A percentile compares a stretch with the other conserved stretches of the same genome.
Conservation (phyloP, 2,329 filamentous ascomycete species). For the Colletotrichum endophyticum region DNA sequence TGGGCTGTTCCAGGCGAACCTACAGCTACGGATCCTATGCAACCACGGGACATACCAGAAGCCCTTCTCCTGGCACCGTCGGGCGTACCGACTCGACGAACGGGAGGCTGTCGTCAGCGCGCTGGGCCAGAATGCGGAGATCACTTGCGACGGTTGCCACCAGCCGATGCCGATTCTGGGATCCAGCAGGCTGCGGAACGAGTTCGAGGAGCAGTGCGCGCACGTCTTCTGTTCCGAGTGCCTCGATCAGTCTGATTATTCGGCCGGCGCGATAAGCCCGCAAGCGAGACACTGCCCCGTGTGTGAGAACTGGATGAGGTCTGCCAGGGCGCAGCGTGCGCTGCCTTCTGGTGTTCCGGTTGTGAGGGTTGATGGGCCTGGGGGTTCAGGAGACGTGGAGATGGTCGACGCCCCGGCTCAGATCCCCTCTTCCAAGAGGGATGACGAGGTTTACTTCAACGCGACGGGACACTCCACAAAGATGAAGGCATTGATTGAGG, state of each 20-base stretch:
- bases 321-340: background rate
- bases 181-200: slow-evolving; percentile 19
- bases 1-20: slow-evolving; percentile 48
- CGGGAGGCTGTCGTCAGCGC: slow-evolving; percentile 28
- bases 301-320: slow-evolving; percentile 22
- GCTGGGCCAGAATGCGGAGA: slow-evolving; percentile 26
- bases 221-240: slow-evolving; percentile 38
- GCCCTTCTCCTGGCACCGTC: slow-evolving; percentile 44
- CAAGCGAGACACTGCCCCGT: slow-evolving; percentile 25
- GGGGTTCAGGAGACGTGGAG: background rate
- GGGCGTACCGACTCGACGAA: slow-evolving; percentile 31
- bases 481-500: slow-evolving; percentile 33
- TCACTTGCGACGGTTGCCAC: slow-evolving; percentile 33
- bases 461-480: slow-evolving; percentile 34
- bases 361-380: background rate
- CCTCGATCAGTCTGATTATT: slow-evolving; percentile 21
- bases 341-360: background rate
- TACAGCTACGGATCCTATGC: slow-evolving; percentile 52
- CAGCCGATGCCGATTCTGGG: slow-evolving; percentile 36
- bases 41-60: slow-evolving; percentile 56
- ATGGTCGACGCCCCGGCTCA: background rate
- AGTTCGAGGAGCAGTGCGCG: slow-evolving; percentile 28
- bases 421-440: background rate
- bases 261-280: background rate
- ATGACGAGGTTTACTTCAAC: slow-evolving; percentile 31